Conservation (phyloP, 441 rosid genomes). For the Brassica hybrid region DNA sequence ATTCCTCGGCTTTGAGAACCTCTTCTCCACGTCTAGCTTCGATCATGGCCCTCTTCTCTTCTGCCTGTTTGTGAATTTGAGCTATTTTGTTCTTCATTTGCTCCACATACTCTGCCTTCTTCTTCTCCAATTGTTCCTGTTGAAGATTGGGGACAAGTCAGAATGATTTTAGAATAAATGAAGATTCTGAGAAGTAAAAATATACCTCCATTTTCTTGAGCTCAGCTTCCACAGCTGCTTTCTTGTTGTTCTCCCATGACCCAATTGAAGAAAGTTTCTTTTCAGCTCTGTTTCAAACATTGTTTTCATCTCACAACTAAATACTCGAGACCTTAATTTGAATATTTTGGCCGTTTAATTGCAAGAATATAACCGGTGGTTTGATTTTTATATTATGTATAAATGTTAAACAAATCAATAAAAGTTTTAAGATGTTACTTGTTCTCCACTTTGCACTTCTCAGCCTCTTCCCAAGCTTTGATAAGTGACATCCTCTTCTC, state of each 20-base stretch:
- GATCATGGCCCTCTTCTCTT: constrained; percentile 76
- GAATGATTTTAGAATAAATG: background rate
- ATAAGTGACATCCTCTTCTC: constrained; percentile 79
- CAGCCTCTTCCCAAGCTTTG: constrained; percentile 97
- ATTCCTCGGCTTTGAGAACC: constrained; percentile 82
- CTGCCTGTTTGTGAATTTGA: constrained; percentile 73
- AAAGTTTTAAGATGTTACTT: constrained; percentile 47
- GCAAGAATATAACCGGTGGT: background rate
- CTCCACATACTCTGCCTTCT: constrained; percentile 76
- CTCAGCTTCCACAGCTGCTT: constrained; percentile 81
- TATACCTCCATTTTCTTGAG: constrained; percentile 74
- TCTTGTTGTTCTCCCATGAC: constrained; percentile 88
- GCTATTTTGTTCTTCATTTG: constrained; percentile 83
- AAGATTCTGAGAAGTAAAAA: background rate
- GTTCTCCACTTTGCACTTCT: constrained; percentile 89
- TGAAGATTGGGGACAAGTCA: background rate
- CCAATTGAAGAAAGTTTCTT: constrained; percentile 71
- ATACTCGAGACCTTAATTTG: background rate
- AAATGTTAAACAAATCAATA: background rate
- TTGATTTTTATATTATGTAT: background rate
- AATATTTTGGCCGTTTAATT: background rate
- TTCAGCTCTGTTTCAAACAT: constrained; percentile 71
- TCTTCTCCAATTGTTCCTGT: constrained; percentile 65
- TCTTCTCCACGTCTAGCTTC: constrained; percentile 87
- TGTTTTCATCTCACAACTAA: background rate